A percentile compares a stretch with the other conserved stretches of the same genome.
phyloP scores from a whole-genome alignment of 805 yeast species.

The Candida pseudofarinosa region DNA sequence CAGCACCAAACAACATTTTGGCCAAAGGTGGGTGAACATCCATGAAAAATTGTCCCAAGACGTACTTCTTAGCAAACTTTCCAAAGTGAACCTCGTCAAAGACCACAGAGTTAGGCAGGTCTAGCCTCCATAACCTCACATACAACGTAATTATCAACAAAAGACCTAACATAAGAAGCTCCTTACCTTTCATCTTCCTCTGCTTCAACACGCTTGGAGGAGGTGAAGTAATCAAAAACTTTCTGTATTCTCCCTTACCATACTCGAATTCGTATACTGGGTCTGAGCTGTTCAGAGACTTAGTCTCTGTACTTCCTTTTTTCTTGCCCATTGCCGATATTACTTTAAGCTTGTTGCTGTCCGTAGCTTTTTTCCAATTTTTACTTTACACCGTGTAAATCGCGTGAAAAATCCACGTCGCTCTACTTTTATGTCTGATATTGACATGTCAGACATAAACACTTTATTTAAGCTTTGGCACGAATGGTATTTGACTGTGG shows the following conservation, averaged over 20 bases:
- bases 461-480: too few species aligned
- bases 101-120: conserved; percentile 76
- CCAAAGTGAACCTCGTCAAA: conserved; percentile 96
- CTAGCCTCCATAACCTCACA: conserved; percentile 60
- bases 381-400: background rate
- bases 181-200: conserved; percentile 36
- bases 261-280: conserved; percentile 32
- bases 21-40: conserved; percentile 82
- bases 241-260: conserved; percentile 50
- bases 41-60: conserved; percentile 59
- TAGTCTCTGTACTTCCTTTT: conserved; percentile 1
- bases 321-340: conserved; percentile 3
- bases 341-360: background rate
- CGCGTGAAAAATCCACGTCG: background rate
- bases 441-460: background rate
- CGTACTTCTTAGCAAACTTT: conserved; percentile 86
- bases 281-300: conserved; percentile 28
- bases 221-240: conserved; percentile 52
- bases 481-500: too few species aligned
- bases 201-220: conserved; percentile 33
- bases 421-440: background rate
- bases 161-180: conserved; percentile 25
- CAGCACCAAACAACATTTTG: conserved; percentile 70
- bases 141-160: conserved; percentile 47
- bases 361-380: background rate